These are phyloP conservation scores for Geranium brycei DNA, from an alignment of 345 rosid species.

Conservation along the genomic window DNA sequence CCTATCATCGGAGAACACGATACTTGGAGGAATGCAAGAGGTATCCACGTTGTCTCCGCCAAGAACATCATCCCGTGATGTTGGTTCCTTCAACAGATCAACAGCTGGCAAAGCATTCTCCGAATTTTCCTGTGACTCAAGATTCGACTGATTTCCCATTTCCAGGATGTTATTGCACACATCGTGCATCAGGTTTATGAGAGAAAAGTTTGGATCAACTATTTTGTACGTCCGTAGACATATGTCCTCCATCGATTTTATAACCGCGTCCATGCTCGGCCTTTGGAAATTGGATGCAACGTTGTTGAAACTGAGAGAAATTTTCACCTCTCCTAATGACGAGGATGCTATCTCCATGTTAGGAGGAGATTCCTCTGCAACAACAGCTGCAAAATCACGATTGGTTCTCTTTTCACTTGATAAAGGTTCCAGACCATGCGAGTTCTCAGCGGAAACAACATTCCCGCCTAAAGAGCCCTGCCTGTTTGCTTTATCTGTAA, in stretches of 20 bases:
- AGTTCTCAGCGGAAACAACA: conserved; percentile 11
- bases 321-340: conserved; percentile 62
- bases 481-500: conserved; percentile 21
- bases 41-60: conserved; percentile 12
- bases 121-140: conserved; percentile 42
- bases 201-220: conserved; percentile 60
- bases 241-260: conserved; percentile 49
- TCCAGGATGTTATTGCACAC: conserved; percentile 32
- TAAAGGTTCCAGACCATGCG: conserved; percentile 19
- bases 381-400: conserved; percentile 17
- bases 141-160: conserved; percentile 32
- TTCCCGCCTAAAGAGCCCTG: conserved; percentile 18
- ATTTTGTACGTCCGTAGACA: conserved; percentile 68
- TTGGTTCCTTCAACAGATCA: conserved; percentile 37
- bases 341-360: conserved; percentile 66
- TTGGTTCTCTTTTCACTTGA: conserved; percentile 11
- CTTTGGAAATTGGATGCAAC: conserved; percentile 35
- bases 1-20: conserved; percentile 2
- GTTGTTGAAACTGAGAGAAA: conserved; percentile 54
- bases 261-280: conserved; percentile 61
- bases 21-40: conserved; percentile 4
- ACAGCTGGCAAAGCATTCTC: conserved; percentile 22
- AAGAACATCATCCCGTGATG: conserved; percentile 18
- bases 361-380: conserved; percentile 18
- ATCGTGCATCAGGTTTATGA: conserved; percentile 56